These are phyloP conservation scores for Ceratocystis smalleyi DNA, from an alignment of 2,329 filamentous ascomycete species.

Conservation along the genomic window DNA sequence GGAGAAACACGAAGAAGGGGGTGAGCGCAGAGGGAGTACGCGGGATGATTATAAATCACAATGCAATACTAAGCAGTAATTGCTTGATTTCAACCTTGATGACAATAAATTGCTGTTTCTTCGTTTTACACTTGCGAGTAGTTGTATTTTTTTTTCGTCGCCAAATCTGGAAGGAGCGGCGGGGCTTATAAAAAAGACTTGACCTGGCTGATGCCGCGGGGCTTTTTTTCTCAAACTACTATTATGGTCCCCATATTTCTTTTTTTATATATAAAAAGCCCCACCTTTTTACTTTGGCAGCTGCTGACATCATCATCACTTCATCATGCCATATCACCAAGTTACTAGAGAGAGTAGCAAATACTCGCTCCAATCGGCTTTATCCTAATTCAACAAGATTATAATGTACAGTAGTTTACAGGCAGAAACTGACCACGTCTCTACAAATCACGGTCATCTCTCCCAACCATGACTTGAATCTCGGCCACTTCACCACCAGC, in stretches of 20 bases:
- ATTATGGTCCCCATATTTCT: background rate
- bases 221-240: background rate
- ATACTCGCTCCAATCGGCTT: background rate
- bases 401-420: conserved; percentile 16
- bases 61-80: background rate
- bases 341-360: background rate
- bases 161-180: conserved; percentile 13
- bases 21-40: background rate
- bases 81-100: background rate
- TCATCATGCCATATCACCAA: too few species aligned
- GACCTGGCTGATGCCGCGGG: background rate
- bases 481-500: background rate
- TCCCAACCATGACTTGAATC: background rate
- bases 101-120: background rate
- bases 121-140: background rate
- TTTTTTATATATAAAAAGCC: background rate
- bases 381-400: background rate
- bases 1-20: too few species aligned
- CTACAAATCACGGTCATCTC: background rate
- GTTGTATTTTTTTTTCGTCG: conserved; percentile 5
- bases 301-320: background rate
- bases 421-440: background rate
- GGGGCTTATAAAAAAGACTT: background rate
- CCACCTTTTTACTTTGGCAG: conserved; percentile 2
- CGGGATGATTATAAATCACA: conserved; percentile 8